Conservation (phyloP, 2,329 filamentous ascomycete species). For the Tolypocladium capitatum region DNA sequence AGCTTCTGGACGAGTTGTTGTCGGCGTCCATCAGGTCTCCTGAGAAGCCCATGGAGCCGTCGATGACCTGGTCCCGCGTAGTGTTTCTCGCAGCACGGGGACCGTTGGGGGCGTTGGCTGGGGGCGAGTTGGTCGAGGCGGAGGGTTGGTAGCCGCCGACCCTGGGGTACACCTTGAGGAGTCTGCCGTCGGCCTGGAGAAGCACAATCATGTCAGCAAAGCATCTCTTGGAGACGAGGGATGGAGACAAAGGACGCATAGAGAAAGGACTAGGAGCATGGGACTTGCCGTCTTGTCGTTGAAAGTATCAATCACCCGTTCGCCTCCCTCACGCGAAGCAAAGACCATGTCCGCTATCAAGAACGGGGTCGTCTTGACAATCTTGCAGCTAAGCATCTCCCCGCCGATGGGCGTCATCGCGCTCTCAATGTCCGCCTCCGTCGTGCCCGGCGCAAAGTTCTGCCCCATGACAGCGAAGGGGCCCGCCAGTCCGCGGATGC, state of each 20-base stretch:
- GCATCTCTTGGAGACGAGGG: not conserved
- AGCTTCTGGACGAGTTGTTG: slow-evolving; percentile 9
- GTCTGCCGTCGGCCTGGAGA: slow-evolving; percentile 55
- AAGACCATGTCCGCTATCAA: slow-evolving; percentile 71
- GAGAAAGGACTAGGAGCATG: not conserved
- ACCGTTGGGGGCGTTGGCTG: slow-evolving; percentile 19
- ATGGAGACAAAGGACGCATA: not conserved
- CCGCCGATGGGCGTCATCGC: slow-evolving; percentile 67
- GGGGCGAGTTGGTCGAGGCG: slow-evolving; percentile 13
- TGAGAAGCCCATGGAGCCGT: slow-evolving; percentile 41
- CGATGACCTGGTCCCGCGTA: slow-evolving; percentile 29
- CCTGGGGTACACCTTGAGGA: slow-evolving; percentile 62
- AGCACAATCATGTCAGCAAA: not conserved
- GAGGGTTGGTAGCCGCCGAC: slow-evolving; percentile 26
- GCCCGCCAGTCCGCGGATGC: slow-evolving; percentile 60
- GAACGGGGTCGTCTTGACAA: slow-evolving; percentile 55
- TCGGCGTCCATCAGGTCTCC: slow-evolving; percentile 31
- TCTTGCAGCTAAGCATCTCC: slow-evolving; percentile 50
- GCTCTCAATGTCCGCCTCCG: slow-evolving; percentile 69
- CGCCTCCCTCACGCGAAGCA: slow-evolving; percentile 56
- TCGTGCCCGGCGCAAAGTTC: slow-evolving; percentile 74
- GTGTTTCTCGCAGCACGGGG: slow-evolving; percentile 12
- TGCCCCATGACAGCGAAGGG: slow-evolving; percentile 62
- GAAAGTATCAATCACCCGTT: slow-evolving; percentile 62
- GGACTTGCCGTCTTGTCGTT: slow-evolving; percentile 60